Base-by-base conservation (phyloP, 1,284 basidiomycete species). In the Apiotrichum brassicae region DNA sequence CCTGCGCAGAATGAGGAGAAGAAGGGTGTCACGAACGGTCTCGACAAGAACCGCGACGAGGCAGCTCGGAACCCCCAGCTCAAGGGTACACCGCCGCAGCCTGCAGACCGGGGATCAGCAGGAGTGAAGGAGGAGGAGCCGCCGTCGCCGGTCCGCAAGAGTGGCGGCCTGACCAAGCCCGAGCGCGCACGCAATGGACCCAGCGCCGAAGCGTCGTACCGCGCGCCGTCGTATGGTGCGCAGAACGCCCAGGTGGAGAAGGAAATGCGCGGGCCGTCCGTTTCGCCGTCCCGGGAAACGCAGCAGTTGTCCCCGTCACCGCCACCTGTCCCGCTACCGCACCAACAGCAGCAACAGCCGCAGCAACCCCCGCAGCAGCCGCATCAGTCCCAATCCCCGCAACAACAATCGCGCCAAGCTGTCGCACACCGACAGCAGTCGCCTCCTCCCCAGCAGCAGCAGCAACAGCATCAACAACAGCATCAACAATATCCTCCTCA, bases 161-260 rank as follows among this genome's bases (percentile, higher is more conserved):
- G 57, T 6, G 63, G 67, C 32, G n/a, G n/a, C n/a, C 56, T 73
- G 38, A 65, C 54, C 13, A 72, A 72, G 55, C 70, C 70, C 6
- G 72, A 71, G 49, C 59, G 65, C 44, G 60, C 60, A 30, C 61
- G 74, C 22, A 61, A 60, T 76, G 45, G 80, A 6, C n/a, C n/a
- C n/a, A 51, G 88, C 40, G 87, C 86, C 19, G 93, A 95, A 73
- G 87, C 82, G 73, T 83, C 89, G 4, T 82, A 95, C 56, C 82
- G 84, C 56, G 84, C 87, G 9, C 88, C 91, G 20, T 86, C 88
- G 63, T 97, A 94, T 67, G 91, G 92, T 60, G 84, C 87, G 80
- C 92, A 95, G 68, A 87, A 89, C 68, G 83, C 86, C 19, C 87
- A 85, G 53, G 87, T 95, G 78, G 87, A 92, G 65, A 85, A 90